A percentile compares a stretch with the other conserved stretches of the same genome.
phyloP scores from a whole-genome alignment of 2,329 filamentous ascomycete genomes.

The Cladosporium phlei region DNA sequence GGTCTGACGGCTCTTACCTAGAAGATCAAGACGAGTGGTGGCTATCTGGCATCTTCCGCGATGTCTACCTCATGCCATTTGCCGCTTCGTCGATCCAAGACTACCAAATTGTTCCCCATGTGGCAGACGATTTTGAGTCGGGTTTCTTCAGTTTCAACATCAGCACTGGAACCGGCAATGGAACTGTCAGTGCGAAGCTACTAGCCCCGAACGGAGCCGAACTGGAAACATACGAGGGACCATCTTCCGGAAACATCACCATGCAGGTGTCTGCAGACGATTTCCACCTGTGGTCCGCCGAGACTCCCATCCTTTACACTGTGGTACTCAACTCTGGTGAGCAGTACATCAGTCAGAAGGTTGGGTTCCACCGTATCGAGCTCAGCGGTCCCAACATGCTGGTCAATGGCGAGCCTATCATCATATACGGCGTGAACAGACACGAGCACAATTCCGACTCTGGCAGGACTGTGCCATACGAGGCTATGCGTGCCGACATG shows the following conservation, averaged over 20 bases:
- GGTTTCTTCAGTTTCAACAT: slow-evolving; percentile 57
- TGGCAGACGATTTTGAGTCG: slow-evolving; percentile 22
- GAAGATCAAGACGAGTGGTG: slow-evolving; percentile 56
- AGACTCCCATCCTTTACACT: slow-evolving; percentile 59
- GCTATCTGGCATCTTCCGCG: slow-evolving; percentile 55
- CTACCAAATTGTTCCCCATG: slow-evolving; percentile 11
- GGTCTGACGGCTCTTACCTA: slow-evolving; percentile 63
- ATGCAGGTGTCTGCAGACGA: slow-evolving; percentile 37
- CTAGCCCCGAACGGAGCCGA: background rate
- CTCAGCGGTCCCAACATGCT: slow-evolving; percentile 54
- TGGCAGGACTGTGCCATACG: slow-evolving; percentile 58
- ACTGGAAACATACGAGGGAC: slow-evolving; percentile 37
- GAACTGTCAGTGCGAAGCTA: slow-evolving; percentile 49
- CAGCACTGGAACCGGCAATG: slow-evolving; percentile 47
- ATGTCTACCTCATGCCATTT: slow-evolving; percentile 59
- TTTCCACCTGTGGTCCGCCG: slow-evolving; percentile 64
- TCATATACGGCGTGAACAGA: slow-evolving; percentile 59
- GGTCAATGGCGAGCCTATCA: slow-evolving; percentile 58
- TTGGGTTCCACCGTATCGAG: slow-evolving; percentile 61
- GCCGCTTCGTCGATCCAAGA: slow-evolving; percentile 31
- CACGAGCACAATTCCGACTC: slow-evolving; percentile 64
- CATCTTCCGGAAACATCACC: slow-evolving; percentile 3
- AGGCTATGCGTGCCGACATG: slow-evolving; percentile 57
- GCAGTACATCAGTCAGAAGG: slow-evolving; percentile 46
- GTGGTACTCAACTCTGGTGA: slow-evolving; percentile 34